Conservation (phyloP, 371 early-diverging fungal genomes). For the Lichtheimia ramosa region DNA sequence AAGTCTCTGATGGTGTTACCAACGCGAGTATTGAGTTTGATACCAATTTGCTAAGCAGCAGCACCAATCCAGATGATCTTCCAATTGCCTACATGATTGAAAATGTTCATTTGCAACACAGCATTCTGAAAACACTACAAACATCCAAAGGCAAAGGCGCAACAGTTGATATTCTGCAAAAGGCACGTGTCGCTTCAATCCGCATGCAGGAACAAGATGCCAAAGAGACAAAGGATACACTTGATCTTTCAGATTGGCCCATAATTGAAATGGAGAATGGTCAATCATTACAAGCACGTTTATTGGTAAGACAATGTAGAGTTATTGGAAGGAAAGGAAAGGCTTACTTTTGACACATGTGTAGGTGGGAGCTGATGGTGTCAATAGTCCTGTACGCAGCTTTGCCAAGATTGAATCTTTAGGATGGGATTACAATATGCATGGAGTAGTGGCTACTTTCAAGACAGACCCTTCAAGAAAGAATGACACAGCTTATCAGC, state of each 20-base stretch:
- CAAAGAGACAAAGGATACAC: conserved; percentile 5
- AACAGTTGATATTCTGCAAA: conserved; percentile 54
- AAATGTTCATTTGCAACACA: conserved; percentile 49
- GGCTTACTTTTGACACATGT: too few relatives aligned
- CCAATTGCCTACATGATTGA: conserved; percentile 61
- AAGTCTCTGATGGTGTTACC: conserved; percentile 80
- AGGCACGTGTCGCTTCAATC: conserved; percentile 57
- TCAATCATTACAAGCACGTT: conserved; percentile 47
- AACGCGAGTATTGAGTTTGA: conserved; percentile 67
- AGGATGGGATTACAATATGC: conserved; percentile 88
- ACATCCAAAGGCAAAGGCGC: conserved; percentile 34
- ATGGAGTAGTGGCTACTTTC: conserved; percentile 92
- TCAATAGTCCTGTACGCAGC: conserved; percentile 81
- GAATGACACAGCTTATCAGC: conserved; percentile 84
- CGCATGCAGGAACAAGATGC: conserved; percentile 9
- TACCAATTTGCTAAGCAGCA: conserved; percentile 24
- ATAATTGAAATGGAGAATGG: conserved; percentile 59
- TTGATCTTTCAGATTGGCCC: conserved; percentile 65
- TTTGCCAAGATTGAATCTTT: conserved; percentile 81
- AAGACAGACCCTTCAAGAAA: conserved; percentile 38
- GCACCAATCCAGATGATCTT: conserved; percentile 3
- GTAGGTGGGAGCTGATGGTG: conserved; percentile 91
- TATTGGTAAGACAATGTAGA: conserved; percentile 43
- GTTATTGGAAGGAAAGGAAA: background rate
- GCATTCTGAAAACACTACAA: conserved; percentile 47